Base-by-base conservation (phyloP, 352 stramenopile genomes). In the Globisporangium parvum region DNA sequence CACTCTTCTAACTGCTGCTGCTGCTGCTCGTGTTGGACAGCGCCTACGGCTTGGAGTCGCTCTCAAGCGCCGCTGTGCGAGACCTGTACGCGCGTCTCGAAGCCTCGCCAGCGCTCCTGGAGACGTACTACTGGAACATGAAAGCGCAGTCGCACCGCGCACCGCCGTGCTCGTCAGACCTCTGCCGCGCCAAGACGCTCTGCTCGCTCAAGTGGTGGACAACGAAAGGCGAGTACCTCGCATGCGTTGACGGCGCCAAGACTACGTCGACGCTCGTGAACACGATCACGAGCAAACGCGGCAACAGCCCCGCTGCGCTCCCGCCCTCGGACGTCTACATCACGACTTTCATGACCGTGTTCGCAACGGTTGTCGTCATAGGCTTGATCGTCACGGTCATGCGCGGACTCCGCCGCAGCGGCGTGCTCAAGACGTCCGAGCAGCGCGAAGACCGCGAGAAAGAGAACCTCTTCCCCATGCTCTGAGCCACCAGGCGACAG, bases 121-220 rank as follows among this genome's bases (percentile, higher is more conserved):
- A 88, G 23, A 57, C 63, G 18, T 94, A 94, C 71, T 87, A 88
- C 58, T 86, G 70, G 67, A 88, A 94, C 68, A 92, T 87, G 75
- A 91, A 92, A 65, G 85, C 85, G 18, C 74, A 76, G 55, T 88
- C 82, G 20, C 65, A 71, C 45, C 71, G 72, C 14, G 49, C 70
- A 31, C 62, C 61, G 5, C 73, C 69, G 15, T 95, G 85, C 49
- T 40, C 66, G 1, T 59, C 55, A 5, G 66, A 69, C 23, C n/a
- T 60, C 2, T 93, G 83, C 51, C 76, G 75, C 47, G 78, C 79
- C 6, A 52, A 83, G 39, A 83, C 75, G 48, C 49, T 87, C 44
- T 93, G 83, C 41, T 87, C 83, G 9, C 47, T 90, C 11, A 84
- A 86, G 49, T 93, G 83, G 83, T 93, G 83, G 79, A 80, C 74